Base-by-base conservation (phyloP, 1,284 basidiomycete genomes). In the Apiotrichum gamsii region DNA sequence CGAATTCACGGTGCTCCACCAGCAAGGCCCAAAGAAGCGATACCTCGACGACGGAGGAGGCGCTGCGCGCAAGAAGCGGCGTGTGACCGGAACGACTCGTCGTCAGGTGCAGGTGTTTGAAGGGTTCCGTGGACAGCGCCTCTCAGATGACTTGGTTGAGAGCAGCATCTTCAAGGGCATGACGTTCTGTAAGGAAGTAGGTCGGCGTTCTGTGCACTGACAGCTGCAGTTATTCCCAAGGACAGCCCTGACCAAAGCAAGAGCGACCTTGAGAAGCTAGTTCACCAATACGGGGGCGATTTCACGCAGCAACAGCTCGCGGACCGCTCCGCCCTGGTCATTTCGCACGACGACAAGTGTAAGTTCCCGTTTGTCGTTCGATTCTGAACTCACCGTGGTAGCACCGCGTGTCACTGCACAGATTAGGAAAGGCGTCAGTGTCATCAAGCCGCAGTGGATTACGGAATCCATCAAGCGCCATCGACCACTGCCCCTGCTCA, bases 131-230 rank as follows among this genome's bases (percentile, higher is more conserved):
- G 83, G 85, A 6, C 76, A 80, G 14, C 78, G 79, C 43, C 64
- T 82, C 8, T 79, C 79, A 45, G 77, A 79, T 5, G 75, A 88
- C 8, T 56, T 77, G 28, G 74, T 82, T 1, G 76, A 82, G 54
- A 80, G 78, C 10, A 67, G 80, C 32, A 68, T 93, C 15, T 90
- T 95, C 58, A 74, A 80, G 10, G 83, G 78, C 19, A 75, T 83
- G 67, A 84, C 78, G 33, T 93, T 94, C 64, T 82, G 90, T 90
- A 47, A 61, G 84, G n/a, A n/a, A n/a, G n/a, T n/a, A n/a, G n/a
- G n/a, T n/a, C n/a, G n/a, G n/a, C n/a, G n/a, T n/a, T n/a, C n/a
- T n/a, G n/a, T n/a, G n/a, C n/a, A n/a, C n/a, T n/a, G n/a, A n/a
- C n/a, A n/a, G 13, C 9, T 19, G 20, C 33, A 69, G 68, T 85